These are phyloP conservation scores for Astraeus odoratus DNA, from an alignment of 768 basidiomycete species.

Conservation along the genomic window DNA sequence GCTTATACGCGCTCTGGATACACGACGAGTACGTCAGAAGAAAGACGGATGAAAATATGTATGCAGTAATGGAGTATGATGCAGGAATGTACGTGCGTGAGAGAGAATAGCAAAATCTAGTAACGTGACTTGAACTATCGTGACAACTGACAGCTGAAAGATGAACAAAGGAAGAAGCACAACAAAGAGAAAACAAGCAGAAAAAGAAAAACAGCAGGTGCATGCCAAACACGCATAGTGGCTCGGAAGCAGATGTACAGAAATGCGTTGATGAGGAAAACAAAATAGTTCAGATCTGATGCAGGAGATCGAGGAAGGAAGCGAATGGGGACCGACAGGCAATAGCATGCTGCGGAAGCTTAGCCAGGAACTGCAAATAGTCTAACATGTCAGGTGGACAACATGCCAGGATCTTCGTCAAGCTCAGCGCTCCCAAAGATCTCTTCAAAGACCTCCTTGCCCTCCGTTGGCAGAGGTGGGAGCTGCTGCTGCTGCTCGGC, in stretches of 20 bases:
- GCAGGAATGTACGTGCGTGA: background rate
- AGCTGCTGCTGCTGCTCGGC: slow-evolving; percentile 51
- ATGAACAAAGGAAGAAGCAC: background rate
- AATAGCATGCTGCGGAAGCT: slow-evolving; percentile 1
- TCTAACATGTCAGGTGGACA: slow-evolving; percentile 55
- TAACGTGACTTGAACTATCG: too few relatives aligned
- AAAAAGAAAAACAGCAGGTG: background rate
- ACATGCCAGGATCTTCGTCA: slow-evolving; percentile 66
- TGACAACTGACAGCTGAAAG: too few relatives aligned
- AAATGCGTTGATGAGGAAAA: background rate
- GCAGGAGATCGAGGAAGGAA: too few relatives aligned
- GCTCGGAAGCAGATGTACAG: background rate
- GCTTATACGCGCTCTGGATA: too few relatives aligned
- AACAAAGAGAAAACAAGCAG: background rate
- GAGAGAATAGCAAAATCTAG: background rate
- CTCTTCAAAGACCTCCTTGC: slow-evolving; percentile 74
- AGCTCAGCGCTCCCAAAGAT: slow-evolving; percentile 47
- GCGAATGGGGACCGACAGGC: slow-evolving; percentile 1
- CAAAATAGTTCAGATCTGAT: background rate
- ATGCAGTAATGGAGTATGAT: slow-evolving; percentile 3
- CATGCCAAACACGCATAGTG: background rate
- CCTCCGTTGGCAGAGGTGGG: slow-evolving; percentile 58
- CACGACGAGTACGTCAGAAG: too few relatives aligned
- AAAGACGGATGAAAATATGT: too few relatives aligned
- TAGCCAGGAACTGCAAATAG: background rate